A percentile compares a stretch with the other conserved stretches of the same genome.
Conservation (phyloP, 352 stramenopile species). For the Elongisporangium prolatum region DNA sequence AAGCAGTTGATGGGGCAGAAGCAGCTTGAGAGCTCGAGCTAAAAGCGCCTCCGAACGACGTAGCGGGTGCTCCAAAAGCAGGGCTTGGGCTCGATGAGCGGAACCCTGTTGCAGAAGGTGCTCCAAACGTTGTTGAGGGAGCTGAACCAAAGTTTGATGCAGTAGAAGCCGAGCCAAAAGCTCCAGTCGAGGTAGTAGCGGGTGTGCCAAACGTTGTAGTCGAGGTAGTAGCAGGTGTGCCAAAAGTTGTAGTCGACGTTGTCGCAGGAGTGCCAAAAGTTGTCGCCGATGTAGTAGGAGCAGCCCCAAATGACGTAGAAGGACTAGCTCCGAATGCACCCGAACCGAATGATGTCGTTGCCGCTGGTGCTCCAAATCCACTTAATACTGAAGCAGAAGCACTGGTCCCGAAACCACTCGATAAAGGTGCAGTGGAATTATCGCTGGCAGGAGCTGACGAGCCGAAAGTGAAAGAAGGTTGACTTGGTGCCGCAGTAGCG, state of each 20-base stretch:
- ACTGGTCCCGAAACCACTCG: slow-evolving; percentile 21
- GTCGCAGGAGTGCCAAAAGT: slow-evolving; percentile 8
- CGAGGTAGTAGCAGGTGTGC: slow-evolving; percentile 8
- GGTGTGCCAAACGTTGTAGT: slow-evolving; percentile 3
- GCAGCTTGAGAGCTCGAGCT: background rate
- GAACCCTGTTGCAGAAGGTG: slow-evolving; percentile 6
- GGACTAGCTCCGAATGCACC: slow-evolving; percentile 5
- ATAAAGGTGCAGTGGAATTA: slow-evolving; percentile 8
- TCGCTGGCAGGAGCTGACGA: slow-evolving; percentile 15
- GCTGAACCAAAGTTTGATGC: slow-evolving; percentile 14
- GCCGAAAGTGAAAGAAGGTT: slow-evolving; percentile 37
- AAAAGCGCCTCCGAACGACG: background rate
- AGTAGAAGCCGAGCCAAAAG: slow-evolving; percentile 29
- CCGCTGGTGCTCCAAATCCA: slow-evolving; percentile 6
- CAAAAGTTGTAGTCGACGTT: slow-evolving; percentile 10
- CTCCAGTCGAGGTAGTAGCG: slow-evolving; percentile 12
- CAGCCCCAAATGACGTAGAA: slow-evolving; percentile 14
- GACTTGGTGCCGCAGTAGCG: slow-evolving; percentile 14
- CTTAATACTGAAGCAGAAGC: slow-evolving; percentile 6
- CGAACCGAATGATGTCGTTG: slow-evolving; percentile 6
- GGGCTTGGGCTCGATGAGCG: background rate
- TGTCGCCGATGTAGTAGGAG: slow-evolving; percentile 5
- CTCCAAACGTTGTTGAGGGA: slow-evolving; percentile 13
- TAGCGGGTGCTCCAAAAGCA: background rate
- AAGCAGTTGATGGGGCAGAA: slow-evolving; percentile 6